These are phyloP conservation scores for Stereocaulon alpinum DNA, from an alignment of 495 filamentous ascomycete species.

Conservation along the genomic window DNA sequence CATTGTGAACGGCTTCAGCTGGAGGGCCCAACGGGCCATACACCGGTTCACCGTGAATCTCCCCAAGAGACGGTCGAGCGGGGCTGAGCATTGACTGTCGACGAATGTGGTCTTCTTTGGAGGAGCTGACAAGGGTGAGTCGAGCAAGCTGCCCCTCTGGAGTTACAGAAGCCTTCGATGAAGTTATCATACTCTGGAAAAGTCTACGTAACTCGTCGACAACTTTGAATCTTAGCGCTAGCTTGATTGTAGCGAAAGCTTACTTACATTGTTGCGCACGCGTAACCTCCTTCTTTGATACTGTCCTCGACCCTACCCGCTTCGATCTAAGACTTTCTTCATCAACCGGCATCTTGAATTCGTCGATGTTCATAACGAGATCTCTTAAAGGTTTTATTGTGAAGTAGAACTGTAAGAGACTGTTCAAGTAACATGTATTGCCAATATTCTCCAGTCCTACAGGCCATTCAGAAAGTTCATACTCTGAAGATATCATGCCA, in stretches of 20 bases:
- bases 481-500: slow-evolving; percentile 27
- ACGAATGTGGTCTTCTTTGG: slow-evolving; percentile 47
- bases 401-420: slow-evolving; percentile 90
- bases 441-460: slow-evolving; percentile 86
- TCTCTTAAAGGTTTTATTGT: slow-evolving; percentile 74
- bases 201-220: slow-evolving; percentile 59
- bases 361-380: slow-evolving; percentile 63
- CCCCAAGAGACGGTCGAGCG: slow-evolving; percentile 36
- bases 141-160: slow-evolving; percentile 76
- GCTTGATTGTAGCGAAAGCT: not conserved
- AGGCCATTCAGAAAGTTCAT: slow-evolving; percentile 46
- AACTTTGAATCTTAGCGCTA: slow-evolving; percentile 36
- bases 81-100: slow-evolving; percentile 43
- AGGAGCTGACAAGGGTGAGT: slow-evolving; percentile 58
- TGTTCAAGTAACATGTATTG: slow-evolving; percentile 97
- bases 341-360: slow-evolving; percentile 52
- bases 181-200: slow-evolving; percentile 61
- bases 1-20: slow-evolving; percentile 12
- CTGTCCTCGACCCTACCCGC: slow-evolving; percentile 52
- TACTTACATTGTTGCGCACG: slow-evolving; percentile 62
- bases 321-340: slow-evolving; percentile 50
- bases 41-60: slow-evolving; percentile 42
- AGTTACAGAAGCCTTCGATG: slow-evolving; percentile 40
- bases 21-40: slow-evolving; percentile 39
- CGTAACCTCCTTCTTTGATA: slow-evolving; percentile 52